A percentile compares a stretch with the other conserved stretches of the same genome.
Conservation (phyloP, 257 asterid species). For the Eustoma russellianum region DNA sequence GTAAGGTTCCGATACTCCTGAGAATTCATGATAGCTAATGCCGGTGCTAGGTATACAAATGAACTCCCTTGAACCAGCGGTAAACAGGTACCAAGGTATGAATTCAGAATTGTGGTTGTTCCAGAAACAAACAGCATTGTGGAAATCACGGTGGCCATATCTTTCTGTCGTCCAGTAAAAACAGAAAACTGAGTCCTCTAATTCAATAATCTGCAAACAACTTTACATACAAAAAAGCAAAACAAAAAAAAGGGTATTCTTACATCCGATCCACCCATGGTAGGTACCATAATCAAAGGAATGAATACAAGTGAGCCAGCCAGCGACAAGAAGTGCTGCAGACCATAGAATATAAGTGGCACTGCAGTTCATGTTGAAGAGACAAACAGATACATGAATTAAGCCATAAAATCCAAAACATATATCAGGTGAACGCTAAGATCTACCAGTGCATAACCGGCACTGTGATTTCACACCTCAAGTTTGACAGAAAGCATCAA, state of each 20-base stretch:
- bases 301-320: conserved; percentile 94
- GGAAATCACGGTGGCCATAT: conserved; percentile 82
- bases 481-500: too few relatives aligned
- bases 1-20: conserved; percentile 80
- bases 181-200: conserved; percentile 7
- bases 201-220: background rate
- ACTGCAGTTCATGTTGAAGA: conserved; percentile 38
- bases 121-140: conserved; percentile 91
- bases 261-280: conserved; percentile 99
- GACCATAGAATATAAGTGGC: conserved; percentile 52
- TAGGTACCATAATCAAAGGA: conserved; percentile 77
- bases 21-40: conserved; percentile 78
- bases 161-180: conserved; percentile 53
- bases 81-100: conserved; percentile 80
- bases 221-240: background rate
- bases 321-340: conserved; percentile 92
- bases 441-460: too few relatives aligned
- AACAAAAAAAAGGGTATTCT: conserved; percentile 23
- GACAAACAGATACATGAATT: background rate
- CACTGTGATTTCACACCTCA: too few relatives aligned
- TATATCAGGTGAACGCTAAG: too few relatives aligned
- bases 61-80: conserved; percentile 99
- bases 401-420: too few relatives aligned
- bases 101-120: conserved; percentile 66
- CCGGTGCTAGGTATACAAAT: conserved; percentile 92